phyloP scores from a whole-genome alignment of 306 rosid species.

The Crotalaria pallida region DNA sequence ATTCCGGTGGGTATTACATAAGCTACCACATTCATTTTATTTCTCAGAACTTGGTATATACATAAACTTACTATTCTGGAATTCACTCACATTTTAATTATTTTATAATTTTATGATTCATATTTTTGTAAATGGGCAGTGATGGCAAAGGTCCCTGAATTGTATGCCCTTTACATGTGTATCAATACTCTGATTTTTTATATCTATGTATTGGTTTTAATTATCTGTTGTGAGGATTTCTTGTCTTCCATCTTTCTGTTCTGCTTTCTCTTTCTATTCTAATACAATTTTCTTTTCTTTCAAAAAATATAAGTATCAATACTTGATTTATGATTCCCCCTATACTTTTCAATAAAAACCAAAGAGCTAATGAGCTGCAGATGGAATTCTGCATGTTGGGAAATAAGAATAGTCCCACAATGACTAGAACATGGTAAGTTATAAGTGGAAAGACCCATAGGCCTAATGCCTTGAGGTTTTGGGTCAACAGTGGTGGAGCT shows the following conservation, averaged over 20 bases:
- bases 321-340: neutral
- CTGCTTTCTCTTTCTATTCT: neutral
- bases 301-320: neutral
- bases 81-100: neutral
- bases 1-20: too few relatives aligned
- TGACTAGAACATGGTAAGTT: too few relatives aligned
- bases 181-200: neutral
- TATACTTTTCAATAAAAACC: neutral
- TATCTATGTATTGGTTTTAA: neutral
- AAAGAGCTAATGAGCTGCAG: conserved; percentile 25
- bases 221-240: neutral
- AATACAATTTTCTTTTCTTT: too few relatives aligned
- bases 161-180: neutral
- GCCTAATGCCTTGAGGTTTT: too few relatives aligned
- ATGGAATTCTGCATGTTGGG: conserved; percentile 34
- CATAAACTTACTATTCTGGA: neutral
- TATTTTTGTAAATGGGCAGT: neutral
- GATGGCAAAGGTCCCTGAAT: conserved; percentile 1
- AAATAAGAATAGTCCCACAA: too few relatives aligned
- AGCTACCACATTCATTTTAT: conserved; percentile 20
- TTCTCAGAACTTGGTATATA: neutral
- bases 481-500: too few relatives aligned
- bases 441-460: too few relatives aligned
- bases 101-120: neutral
- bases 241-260: neutral